phyloP scores from a whole-genome alignment of 2,329 filamentous ascomycete species.

The Cadophora sp. region DNA sequence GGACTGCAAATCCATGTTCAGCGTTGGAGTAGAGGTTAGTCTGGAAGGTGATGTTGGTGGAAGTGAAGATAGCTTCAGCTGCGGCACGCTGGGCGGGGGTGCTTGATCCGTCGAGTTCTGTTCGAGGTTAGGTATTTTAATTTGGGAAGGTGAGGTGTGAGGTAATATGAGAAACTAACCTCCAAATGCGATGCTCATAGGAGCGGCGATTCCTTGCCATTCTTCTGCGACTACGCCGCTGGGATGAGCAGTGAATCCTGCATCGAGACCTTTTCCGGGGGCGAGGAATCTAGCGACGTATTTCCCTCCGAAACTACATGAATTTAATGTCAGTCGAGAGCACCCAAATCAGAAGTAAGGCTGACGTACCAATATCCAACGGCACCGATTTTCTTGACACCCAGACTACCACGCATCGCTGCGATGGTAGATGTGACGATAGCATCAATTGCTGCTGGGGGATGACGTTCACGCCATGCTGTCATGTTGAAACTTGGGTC shows the following conservation, averaged over 20 bases:
- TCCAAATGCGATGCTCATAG: conserved; percentile 68
- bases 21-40: conserved; percentile 73
- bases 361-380: conserved; percentile 63
- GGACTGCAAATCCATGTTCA: conserved; percentile 76
- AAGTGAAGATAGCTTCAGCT: conserved; percentile 61
- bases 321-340: conserved; percentile 7
- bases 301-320: conserved; percentile 61
- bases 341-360: not conserved
- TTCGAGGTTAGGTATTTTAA: not conserved
- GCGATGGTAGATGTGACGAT: conserved; percentile 55
- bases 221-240: conserved; percentile 66
- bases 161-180: conserved; percentile 47
- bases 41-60: conserved; percentile 65
- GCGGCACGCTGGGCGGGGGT: conserved; percentile 28
- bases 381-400: conserved; percentile 59
- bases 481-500: conserved; percentile 50
- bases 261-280: conserved; percentile 58
- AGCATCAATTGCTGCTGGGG: conserved; percentile 51
- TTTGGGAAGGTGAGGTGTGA: not conserved
- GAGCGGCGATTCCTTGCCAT: conserved; percentile 61
- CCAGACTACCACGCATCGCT: conserved; percentile 55
- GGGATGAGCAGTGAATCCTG: conserved; percentile 69
- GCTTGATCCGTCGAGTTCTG: conserved; percentile 49
- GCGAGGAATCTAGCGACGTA: conserved; percentile 61
- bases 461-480: conserved; percentile 51